Base-by-base conservation (phyloP, 2,329 filamentous ascomycete species). In the Trichophyton schoenleinii region DNA sequence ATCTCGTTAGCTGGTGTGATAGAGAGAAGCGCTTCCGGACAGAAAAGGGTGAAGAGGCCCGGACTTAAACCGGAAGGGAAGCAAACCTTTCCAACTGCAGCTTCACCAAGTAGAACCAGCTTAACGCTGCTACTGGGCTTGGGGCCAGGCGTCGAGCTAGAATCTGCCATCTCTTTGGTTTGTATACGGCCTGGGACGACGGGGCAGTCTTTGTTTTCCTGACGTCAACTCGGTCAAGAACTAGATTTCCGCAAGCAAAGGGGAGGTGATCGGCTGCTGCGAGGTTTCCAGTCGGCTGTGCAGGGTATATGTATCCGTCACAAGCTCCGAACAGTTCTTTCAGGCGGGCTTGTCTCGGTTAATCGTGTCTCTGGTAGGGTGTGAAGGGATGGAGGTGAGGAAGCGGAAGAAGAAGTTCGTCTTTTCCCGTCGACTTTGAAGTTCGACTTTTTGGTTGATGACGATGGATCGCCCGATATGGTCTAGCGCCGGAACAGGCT, bases 121-220 rank as follows among this genome's bases (percentile, higher is more conserved):
- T 99, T 99, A 75, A 99, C 94, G 80, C 94, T 99, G 85, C 91
- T 97, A 82, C 91, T 97, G 65, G 94, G 94, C 80, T 97, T 99
- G 64, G 90, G 88, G 69, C 85, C 81, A 68, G 78, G 74, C 68
- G 79, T 76, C 72, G 82, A 80, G 68, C 83, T 84, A 72, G 84
- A 79, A 74, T 91, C 88, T 72, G 87, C 84, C 88, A 91, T 92
- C 31, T 15, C 20, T 58, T 42, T 28, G 41, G 15, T 44, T 18
- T 6, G 41, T 44, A 44, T 44, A 41, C 20, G 55, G 38, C 13
- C 55, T 28, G 44, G 13, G n/a, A 58, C n/a, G 9, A 41, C 28
- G 38, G 38, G 13, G 11, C 34, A 7, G n/a, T n/a, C 22, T 41
- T 25, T 18, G 18, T 7, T n/a, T 20, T 22, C 55, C 22, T 58